Percentiles rank a stretch among this genome's conserved stretches.
Conservation (phyloP, 768 basidiomycete genomes). For the Lactarius hatsudake region DNA sequence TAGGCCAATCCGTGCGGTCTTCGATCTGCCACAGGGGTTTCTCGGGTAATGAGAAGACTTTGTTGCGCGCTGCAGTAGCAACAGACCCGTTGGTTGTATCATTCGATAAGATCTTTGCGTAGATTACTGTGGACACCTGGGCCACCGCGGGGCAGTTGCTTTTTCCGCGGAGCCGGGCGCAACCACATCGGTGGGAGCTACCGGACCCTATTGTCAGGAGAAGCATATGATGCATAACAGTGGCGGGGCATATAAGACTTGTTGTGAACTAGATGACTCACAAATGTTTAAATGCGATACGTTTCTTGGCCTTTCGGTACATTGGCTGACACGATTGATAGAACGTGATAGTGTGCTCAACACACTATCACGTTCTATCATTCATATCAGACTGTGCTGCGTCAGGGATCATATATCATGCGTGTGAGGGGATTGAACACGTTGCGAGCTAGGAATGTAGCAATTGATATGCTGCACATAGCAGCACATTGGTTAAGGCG, state of each 20-base stretch:
- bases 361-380: too few species aligned
- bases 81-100: background rate
- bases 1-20: background rate
- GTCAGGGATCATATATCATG: too few species aligned
- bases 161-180: background rate
- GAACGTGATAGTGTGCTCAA: background rate
- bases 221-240: too few species aligned
- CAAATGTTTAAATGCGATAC: background rate
- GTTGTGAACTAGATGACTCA: background rate
- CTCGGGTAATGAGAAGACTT: background rate
- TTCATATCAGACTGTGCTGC: too few species aligned
- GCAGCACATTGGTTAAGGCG: too few species aligned
- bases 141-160: background rate
- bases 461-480: too few species aligned
- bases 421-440: background rate
- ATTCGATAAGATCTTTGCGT: background rate
- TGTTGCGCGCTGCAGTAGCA: background rate
- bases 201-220: background rate
- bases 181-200: background rate
- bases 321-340: background rate
- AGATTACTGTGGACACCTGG: background rate
- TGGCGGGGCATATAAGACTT: too few species aligned
- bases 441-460: background rate
- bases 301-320: background rate
- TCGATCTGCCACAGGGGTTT: background rate